Evolutionary conservation across 192 early-diverging fungal genomes (phyloP), one percentile per base, ranked within the genome.

Genomic region (Spinellus fusiger): DNA sequence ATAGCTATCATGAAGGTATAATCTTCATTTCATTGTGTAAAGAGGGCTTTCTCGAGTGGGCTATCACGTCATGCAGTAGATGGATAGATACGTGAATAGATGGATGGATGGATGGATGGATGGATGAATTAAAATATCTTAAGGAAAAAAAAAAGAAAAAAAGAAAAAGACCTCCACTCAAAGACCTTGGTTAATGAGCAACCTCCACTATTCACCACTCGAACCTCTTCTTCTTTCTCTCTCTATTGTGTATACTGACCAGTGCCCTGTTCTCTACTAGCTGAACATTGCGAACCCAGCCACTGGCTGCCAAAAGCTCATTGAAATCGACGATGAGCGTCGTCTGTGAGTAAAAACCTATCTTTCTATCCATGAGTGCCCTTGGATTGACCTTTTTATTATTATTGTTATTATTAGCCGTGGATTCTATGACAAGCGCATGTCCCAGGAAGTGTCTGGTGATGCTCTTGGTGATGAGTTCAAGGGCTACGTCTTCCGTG

Each of bases 401-500:
- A n/a, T n/a, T n/a, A n/a, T n/a, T n/a, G n/a, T n/a, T n/a, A n/a
- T n/a, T n/a, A 35, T 10, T 71, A 90, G 86, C 77, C 94, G 93
- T 70, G 87, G 89, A 77, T 96, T 98, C 82, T 96, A 93, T 77
- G 96, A 98, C 72, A 97, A 94, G 86, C 90, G 94, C 69, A 96
- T 98, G 83, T 87, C 94, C 61, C 79, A 89, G 66, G 96, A 98
- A 76, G 95, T 98, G 52, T 78, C 88, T 66, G 96, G 86, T 70
- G 96, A 97, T 79, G 82, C 91, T 56, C 79, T 98, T 70, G 93
- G 96, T 66, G 96, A 97, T 70, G 96, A 98, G 80, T 98, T 94
- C 93, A 98, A 98, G 88, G 96, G 96, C 62, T 98, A 97, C 86
- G 89, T 98, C 73, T 95, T 98, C 88, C 93, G 93, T 71, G 95